Evolutionary conservation across 768 basidiomycete genomes (phyloP).

Genomic region (Xanthoconium stramineum): DNA sequence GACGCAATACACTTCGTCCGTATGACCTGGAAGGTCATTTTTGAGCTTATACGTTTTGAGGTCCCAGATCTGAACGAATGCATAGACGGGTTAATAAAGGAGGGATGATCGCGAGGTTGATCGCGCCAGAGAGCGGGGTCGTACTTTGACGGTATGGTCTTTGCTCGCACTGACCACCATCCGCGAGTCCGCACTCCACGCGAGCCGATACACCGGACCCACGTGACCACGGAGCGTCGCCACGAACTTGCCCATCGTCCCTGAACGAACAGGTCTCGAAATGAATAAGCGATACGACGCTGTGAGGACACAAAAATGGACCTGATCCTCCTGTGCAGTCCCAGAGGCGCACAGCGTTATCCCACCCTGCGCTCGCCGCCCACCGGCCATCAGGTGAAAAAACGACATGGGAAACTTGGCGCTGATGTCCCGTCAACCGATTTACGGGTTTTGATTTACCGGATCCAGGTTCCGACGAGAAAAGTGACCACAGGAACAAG

Average conservation of each 20-base stretch:
- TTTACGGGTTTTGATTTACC: slow-evolving; percentile 67
- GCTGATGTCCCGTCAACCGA: slow-evolving; percentile 90
- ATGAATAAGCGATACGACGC: background rate
- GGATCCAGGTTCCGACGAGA: slow-evolving; percentile 42
- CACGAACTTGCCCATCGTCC: slow-evolving; percentile 78
- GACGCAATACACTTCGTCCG: slow-evolving; percentile 98
- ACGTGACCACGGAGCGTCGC: slow-evolving; percentile 91
- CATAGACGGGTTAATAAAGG: background rate
- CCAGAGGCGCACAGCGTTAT: slow-evolving; percentile 90
- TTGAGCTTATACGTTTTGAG: slow-evolving; percentile 95
- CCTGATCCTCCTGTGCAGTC: slow-evolving; percentile 58
- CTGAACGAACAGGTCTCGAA: slow-evolving; percentile 20
- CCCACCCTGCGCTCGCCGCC: slow-evolving; percentile 90
- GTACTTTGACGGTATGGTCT: slow-evolving; percentile 91
- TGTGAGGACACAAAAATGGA: slow-evolving; percentile 18
- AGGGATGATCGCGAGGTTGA: background rate
- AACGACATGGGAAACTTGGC: slow-evolving; percentile 89
- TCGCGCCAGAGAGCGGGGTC: slow-evolving; percentile 16
- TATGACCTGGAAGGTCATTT: slow-evolving; percentile 91
- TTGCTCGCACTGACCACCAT: slow-evolving; percentile 93
- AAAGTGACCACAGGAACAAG: slow-evolving; percentile 91
- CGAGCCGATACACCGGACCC: slow-evolving; percentile 88
- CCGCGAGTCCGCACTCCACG: slow-evolving; percentile 93
- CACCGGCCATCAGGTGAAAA: slow-evolving; percentile 93
- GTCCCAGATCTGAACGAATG: slow-evolving; percentile 74